A percentile compares a stretch with the other conserved stretches of the same genome.
These are phyloP conservation scores for Microstroma glucosiphilum DNA, from an alignment of 1,284 basidiomycete genomes.

Conservation along the genomic window DNA sequence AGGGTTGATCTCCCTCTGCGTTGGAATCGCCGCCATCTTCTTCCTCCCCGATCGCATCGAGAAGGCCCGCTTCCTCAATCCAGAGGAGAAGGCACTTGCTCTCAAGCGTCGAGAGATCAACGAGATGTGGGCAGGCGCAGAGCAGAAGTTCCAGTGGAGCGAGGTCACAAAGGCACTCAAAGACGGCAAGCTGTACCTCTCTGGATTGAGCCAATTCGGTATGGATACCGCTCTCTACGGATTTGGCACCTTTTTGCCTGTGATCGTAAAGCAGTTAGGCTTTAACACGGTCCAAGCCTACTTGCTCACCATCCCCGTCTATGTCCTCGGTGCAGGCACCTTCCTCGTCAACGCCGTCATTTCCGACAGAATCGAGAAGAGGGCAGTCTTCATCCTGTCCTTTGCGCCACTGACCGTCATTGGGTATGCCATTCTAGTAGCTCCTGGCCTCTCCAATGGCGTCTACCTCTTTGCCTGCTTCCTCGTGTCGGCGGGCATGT, in stretches of 20 bases:
- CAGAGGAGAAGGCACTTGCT: no score
- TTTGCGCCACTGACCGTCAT: conserved; percentile 58
- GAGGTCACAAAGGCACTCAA: conserved; percentile 54
- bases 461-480: conserved; percentile 62
- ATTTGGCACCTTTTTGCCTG: conserved; percentile 44
- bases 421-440: conserved; percentile 63
- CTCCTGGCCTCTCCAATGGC: conserved; percentile 57
- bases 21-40: conserved; percentile 58
- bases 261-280: conserved; percentile 60
- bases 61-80: conserved; percentile 57
- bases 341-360: conserved; percentile 56
- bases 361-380: conserved; percentile 48
- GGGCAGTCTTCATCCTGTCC: conserved; percentile 58
- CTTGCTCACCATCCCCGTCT: conserved; percentile 61
- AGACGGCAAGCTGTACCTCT: conserved; percentile 62
- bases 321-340: conserved; percentile 53
- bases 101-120: neutral
- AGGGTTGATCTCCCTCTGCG: conserved; percentile 56
- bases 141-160: conserved; percentile 46
- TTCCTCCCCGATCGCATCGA: conserved; percentile 60
- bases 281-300: conserved; percentile 62
- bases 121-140: conserved; percentile 29
- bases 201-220: conserved; percentile 62
- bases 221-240: conserved; percentile 54
- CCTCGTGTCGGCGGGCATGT: conserved; percentile 61